phyloP scores from a whole-genome alignment of 1,139 yeast genomes.

The Yamadazyma siamensis region DNA sequence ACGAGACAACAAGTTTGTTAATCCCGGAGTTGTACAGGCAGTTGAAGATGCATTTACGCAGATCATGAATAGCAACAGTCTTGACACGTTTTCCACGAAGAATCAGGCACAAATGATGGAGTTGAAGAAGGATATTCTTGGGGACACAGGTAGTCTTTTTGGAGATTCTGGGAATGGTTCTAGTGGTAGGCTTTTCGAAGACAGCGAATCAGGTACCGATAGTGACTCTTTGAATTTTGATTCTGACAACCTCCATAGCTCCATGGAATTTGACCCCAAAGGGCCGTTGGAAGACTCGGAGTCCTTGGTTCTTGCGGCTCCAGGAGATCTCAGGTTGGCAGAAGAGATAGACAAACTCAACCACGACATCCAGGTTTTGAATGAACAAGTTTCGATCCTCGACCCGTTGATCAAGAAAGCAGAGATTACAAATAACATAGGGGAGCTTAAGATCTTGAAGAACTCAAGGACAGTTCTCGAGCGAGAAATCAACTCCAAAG shows the following conservation, averaged over 20 bases:
- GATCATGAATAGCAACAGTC: slow-evolving; percentile 41
- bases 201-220: slow-evolving; percentile 34
- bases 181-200: slow-evolving; percentile 33
- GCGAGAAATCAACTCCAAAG: slow-evolving; percentile 68
- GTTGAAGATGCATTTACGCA: slow-evolving; percentile 70
- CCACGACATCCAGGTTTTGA: slow-evolving; percentile 57
- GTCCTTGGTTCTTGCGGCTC: slow-evolving; percentile 52
- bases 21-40: slow-evolving; percentile 48
- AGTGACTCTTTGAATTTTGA: slow-evolving; percentile 27
- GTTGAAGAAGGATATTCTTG: slow-evolving; percentile 31
- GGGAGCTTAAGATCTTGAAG: slow-evolving; percentile 63
- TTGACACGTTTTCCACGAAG: slow-evolving; percentile 16
- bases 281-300: slow-evolving; percentile 12
- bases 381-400: slow-evolving; percentile 61
- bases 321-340: slow-evolving; percentile 63
- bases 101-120: slow-evolving; percentile 10
- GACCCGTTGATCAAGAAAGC: slow-evolving; percentile 74
- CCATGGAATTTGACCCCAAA: slow-evolving; percentile 12
- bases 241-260: slow-evolving; percentile 13
- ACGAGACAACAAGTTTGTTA: slow-evolving; percentile 21
- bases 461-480: slow-evolving; percentile 66
- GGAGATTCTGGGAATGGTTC: slow-evolving; percentile 28
- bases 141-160: slow-evolving; percentile 28
- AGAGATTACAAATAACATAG: slow-evolving; percentile 70
- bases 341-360: slow-evolving; percentile 61